phyloP scores from a whole-genome alignment of 2,329 filamentous ascomycete genomes.

The Chaetothyriales sp. region DNA sequence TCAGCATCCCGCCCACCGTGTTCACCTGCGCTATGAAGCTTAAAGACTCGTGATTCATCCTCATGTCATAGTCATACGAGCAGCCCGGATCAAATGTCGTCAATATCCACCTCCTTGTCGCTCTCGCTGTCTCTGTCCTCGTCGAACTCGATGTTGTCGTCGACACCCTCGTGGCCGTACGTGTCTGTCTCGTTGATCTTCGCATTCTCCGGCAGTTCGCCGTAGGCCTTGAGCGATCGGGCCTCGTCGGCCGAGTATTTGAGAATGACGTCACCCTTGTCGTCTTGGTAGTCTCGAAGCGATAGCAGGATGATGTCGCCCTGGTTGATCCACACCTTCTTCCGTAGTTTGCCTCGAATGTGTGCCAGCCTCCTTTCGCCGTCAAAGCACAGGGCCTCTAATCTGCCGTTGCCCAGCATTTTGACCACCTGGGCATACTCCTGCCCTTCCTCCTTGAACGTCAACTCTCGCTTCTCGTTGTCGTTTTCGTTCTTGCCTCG shows the following conservation, averaged over 20 bases:
- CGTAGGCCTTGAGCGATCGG: constrained; percentile 87
- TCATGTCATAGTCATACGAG: neutral
- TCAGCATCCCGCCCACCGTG: neutral
- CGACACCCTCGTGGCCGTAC: constrained; percentile 79
- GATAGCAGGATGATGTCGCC: constrained; percentile 84
- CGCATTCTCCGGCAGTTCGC: constrained; percentile 88
- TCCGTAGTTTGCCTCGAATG: constrained; percentile 90
- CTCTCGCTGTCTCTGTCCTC: constrained; percentile 60
- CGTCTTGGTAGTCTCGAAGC: constrained; percentile 83
- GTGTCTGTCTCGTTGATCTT: constrained; percentile 99
- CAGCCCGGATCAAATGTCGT: constrained; percentile 63
- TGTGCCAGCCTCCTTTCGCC: constrained; percentile 74
- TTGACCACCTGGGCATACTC: constrained; percentile 81
- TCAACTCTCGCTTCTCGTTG: constrained; percentile 96
- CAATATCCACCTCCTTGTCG: constrained; percentile 64
- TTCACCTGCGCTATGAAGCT: neutral
- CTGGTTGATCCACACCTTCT: constrained; percentile 99
- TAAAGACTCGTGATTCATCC: neutral
- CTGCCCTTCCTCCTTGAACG: constrained; percentile 98
- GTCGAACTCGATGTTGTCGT: constrained; percentile 98
- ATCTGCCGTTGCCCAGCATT: constrained; percentile 90
- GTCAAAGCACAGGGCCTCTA: constrained; percentile 91
- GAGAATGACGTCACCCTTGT: constrained; percentile 84
- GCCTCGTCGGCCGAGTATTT: constrained; percentile 97
- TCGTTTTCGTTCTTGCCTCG: constrained; percentile 99